Base-by-base conservation (phyloP, 805 yeast genomes). In the Yarrowia bubula region DNA sequence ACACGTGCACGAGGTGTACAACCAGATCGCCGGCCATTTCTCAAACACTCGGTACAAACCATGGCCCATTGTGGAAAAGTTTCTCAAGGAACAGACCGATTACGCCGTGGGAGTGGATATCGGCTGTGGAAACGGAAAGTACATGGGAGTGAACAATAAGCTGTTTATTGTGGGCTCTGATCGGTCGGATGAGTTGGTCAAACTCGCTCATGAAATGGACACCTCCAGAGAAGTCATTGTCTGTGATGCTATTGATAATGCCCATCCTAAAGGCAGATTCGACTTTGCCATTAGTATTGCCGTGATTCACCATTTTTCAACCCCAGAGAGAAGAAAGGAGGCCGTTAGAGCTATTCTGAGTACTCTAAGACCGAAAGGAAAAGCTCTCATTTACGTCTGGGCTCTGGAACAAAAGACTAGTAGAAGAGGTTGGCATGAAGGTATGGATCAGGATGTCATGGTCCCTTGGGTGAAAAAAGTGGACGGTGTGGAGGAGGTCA, bases 111-210 rank as follows among this genome's bases (percentile, higher is more conserved):
- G 99, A 0, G 80, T 92, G 33, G 99, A 95, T 76, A 90, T 93
- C 18, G 99, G 99, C 0, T 93, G 98, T 75, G 99, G 99, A 3
- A 95, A 95, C 74, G 99, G 99, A 1, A 95, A 95, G 73, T 95
- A 95, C 73, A 75, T 93, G 44, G 83, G 82, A 1, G 82, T 92
- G 11, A 92, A 93, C 74, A 79, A 82, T 8, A 80, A 88, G 50
- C 74, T 93, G 3, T 87, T 75, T 71, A 81, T 92, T 33, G 74
- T 93, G 15, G 98, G 97, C 0, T 79, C 84, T 31, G 81, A 79
- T 67, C 64, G 79, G 42, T 75, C 77, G 1, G 64, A 66, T 4
- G 73, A 75, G 60, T 70, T 77, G n/a, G 69, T 72, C 11, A 68
- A 70, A 62, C 43, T 84, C 81, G 64, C 78, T 6, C 44, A 39